These are phyloP conservation scores for Blastobotrys americana DNA, from an alignment of 805 yeast genomes.

Conservation along the genomic window DNA sequence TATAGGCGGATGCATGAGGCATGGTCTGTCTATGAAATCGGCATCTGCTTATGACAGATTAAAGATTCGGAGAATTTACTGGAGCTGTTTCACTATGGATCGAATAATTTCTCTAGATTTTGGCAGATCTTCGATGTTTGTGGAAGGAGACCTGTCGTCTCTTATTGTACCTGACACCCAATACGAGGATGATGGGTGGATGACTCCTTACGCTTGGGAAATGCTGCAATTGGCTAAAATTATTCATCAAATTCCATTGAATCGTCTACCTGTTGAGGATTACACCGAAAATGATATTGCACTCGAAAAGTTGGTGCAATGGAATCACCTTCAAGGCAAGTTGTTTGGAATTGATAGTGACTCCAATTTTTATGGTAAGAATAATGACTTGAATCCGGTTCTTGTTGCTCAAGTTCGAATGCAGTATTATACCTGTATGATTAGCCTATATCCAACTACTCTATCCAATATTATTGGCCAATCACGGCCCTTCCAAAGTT, in stretches of 20 bases:
- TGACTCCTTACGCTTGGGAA: slow-evolving; percentile 28
- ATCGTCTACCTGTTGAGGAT: slow-evolving; percentile 16
- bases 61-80: slow-evolving; percentile 47
- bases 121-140: slow-evolving; percentile 39
- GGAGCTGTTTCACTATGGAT: slow-evolving; percentile 50
- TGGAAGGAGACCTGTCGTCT: slow-evolving; percentile 34
- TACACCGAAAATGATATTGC: not conserved
- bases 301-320: not conserved
- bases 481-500: slow-evolving; percentile 17
- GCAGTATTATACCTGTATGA: slow-evolving; percentile 8
- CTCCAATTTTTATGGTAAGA: not conserved
- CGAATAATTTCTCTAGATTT: slow-evolving; percentile 45
- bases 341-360: not conserved
- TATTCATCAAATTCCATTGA: slow-evolving; percentile 17
- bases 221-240: slow-evolving; percentile 26
- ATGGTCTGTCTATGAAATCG: slow-evolving; percentile 13
- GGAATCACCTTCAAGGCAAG: not conserved
- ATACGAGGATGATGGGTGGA: slow-evolving; percentile 40
- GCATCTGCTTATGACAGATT: slow-evolving; percentile 32
- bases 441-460: slow-evolving; percentile 3
- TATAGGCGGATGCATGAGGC: slow-evolving; percentile 38
- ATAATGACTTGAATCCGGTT: not conserved
- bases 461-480: slow-evolving; percentile 13
- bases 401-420: slow-evolving; percentile 18
- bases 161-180: slow-evolving; percentile 18